Conservation (phyloP, 768 basidiomycete species). For the Mycena indigotica region DNA sequence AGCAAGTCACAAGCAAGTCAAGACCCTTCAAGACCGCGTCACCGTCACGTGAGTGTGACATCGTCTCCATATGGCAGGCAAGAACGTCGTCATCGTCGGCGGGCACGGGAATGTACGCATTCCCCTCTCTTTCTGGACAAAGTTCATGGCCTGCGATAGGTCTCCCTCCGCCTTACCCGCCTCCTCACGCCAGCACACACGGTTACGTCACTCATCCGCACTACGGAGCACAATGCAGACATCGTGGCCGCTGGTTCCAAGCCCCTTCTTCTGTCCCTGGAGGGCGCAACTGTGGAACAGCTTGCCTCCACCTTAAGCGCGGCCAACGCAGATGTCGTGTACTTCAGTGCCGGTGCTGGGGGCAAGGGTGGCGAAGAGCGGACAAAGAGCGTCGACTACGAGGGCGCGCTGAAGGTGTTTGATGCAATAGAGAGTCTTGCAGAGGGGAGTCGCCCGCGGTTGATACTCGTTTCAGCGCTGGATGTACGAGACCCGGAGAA, state of each 20-base stretch:
- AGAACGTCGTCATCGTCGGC: slow-evolving; percentile 2
- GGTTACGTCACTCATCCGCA: slow-evolving; percentile 61
- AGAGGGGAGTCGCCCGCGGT: slow-evolving; percentile 47
- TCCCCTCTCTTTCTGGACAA: no score
- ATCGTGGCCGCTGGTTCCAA: slow-evolving; percentile 44
- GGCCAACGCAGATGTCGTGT: slow-evolving; percentile 40
- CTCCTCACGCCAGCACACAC: slow-evolving; percentile 46
- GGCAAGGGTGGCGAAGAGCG: slow-evolving; percentile 58
- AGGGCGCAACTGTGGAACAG: slow-evolving; percentile 47
- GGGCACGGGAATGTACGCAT: not conserved
- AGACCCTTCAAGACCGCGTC: no score
- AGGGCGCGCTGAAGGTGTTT: slow-evolving; percentile 69
- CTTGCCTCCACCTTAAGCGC: slow-evolving; percentile 50
- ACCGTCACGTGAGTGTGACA: no score
- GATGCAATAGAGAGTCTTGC: slow-evolving; percentile 60
- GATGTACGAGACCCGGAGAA: slow-evolving; percentile 55
- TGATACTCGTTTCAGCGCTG: slow-evolving; percentile 62
- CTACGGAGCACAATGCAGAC: slow-evolving; percentile 46
- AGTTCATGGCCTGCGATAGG: no score
- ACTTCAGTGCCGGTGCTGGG: slow-evolving; percentile 55
- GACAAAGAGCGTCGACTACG: slow-evolving; percentile 59
- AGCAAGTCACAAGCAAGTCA: no score
- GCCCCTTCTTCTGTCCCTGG: slow-evolving; percentile 59
- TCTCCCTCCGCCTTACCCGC: slow-evolving; percentile 52
- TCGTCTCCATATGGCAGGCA: no score